Percentiles rank a stretch among this genome's conserved stretches.
Conservation (phyloP, 768 basidiomycete genomes). For the Boletus vermiculosoides region DNA sequence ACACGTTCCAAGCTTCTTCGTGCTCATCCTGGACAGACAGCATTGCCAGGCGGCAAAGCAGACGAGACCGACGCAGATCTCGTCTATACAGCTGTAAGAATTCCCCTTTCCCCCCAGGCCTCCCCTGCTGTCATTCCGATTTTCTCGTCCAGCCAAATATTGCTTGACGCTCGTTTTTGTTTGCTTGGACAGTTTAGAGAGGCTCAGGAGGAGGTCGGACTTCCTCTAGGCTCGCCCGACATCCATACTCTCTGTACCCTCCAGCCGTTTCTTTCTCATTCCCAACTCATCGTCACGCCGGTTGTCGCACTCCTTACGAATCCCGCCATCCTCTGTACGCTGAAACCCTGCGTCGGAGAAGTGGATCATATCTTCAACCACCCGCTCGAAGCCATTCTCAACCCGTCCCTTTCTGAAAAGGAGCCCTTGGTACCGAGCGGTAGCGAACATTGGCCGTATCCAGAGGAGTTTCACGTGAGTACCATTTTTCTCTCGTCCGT, state of each 20-base stretch:
- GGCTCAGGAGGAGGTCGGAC: conserved; percentile 80
- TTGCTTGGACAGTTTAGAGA: conserved; percentile 60
- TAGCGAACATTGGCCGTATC: conserved; percentile 77
- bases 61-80: conserved; percentile 65
- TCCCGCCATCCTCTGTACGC: conserved; percentile 42
- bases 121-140: neutral
- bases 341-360: conserved; percentile 61
- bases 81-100: conserved; percentile 73
- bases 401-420: conserved; percentile 48
- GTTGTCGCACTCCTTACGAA: conserved; percentile 70
- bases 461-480: conserved; percentile 69
- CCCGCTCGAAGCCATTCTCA: conserved; percentile 69
- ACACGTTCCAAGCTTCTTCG: conserved; percentile 77
- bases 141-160: neutral
- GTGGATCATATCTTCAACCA: conserved; percentile 81
- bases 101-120: neutral
- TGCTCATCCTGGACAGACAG: conserved; percentile 79
- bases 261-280: conserved; percentile 67
- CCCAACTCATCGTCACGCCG: conserved; percentile 71
- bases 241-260: conserved; percentile 61
- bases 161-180: neutral
- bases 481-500: neutral
- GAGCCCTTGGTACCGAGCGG: conserved; percentile 53
- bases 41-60: conserved; percentile 77
- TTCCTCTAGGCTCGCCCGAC: conserved; percentile 56